Percentiles rank a stretch among this genome's conserved stretches.
These are phyloP conservation scores for Bifiguratus adelaidae DNA, from an alignment of 192 early-diverging fungal genomes.

Conservation along the genomic window DNA sequence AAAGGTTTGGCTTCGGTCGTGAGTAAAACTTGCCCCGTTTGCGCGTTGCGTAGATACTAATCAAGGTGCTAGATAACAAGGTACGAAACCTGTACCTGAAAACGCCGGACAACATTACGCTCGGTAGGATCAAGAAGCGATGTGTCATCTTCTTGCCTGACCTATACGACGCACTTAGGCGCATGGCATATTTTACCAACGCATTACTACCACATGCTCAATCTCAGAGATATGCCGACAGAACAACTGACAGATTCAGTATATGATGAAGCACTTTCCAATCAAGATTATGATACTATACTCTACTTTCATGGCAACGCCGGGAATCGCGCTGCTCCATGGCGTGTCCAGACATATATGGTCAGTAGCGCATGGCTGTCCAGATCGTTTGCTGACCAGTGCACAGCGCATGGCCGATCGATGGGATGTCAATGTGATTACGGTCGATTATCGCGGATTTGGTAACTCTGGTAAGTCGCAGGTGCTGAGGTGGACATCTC, in stretches of 20 bases:
- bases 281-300: constrained; percentile 16
- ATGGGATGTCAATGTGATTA: constrained; percentile 16
- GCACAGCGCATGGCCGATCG: background rate
- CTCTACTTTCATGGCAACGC: constrained; percentile 31
- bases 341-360: constrained; percentile 20
- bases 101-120: constrained; percentile 12
- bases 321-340: constrained; percentile 16
- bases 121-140: constrained; percentile 20
- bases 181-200: constrained; percentile 23
- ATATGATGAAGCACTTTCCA: constrained; percentile 11
- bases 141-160: no score
- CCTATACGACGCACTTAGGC: no score
- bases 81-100: constrained; percentile 15
- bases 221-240: constrained; percentile 2
- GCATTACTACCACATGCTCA: constrained; percentile 9
- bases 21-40: background rate
- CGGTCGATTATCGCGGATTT: constrained; percentile 28
- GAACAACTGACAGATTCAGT: background rate
- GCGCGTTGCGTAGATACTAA: background rate
- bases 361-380: background rate
- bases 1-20: constrained; percentile 25
- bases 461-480: constrained; percentile 15
- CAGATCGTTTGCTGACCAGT: constrained; percentile 3
- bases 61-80: constrained; percentile 11
- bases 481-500: background rate